Base-by-base conservation (phyloP, 2,329 filamentous ascomycete species). In the Botrytis deweyae region DNA sequence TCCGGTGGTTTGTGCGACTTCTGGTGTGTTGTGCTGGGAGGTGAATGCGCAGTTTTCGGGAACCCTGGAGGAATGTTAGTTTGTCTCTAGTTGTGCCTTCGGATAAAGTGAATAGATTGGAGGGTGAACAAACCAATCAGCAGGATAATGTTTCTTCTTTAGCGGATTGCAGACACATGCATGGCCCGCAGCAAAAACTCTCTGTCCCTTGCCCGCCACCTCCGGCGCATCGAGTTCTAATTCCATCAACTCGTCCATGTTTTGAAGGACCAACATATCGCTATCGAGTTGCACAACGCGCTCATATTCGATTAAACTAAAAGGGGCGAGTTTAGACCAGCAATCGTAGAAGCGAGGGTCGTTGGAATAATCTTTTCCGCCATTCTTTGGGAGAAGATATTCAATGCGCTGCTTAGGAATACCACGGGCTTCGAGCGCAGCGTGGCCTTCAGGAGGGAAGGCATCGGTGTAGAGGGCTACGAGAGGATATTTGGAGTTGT, bases 191-290 rank as follows among this genome's bases (percentile, higher is more conserved):
- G 93, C 94, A 82, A 97, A 95, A 49, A 97, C 92, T 63, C 88
- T 86, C 63, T 86, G 81, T 36, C 91, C 80, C 72, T 77, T 80
- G 78, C 87, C 89, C 2, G 78, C 84, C 74, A 85, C 74, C 61
- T 83, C 84, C 0, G 88, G 84, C 33, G 84, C 80, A 82, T 95
- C 93, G 64, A 97, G 88, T 75, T 88, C 84, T 68, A 97, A 78
- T n/a, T 93, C 89, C 93, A 97, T 97, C 77, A 97, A 85, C 84
- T 97, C 94, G 81, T 97, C 94, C 93, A 97, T 97, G 83, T 97
- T 97, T 79, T 87, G 87, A 77, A 91, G 83, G 12, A 93, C 90
- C 69, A 97, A 84, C 94, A 97, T 97, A 84, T 97, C 94, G 80
- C 91, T 92, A 83, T 97, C 94, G 72, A 97, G 87, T 83, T 94